These are phyloP conservation scores for Raphanus hybrid DNA, from an alignment of 441 rosid genomes.

Conservation along the genomic window DNA sequence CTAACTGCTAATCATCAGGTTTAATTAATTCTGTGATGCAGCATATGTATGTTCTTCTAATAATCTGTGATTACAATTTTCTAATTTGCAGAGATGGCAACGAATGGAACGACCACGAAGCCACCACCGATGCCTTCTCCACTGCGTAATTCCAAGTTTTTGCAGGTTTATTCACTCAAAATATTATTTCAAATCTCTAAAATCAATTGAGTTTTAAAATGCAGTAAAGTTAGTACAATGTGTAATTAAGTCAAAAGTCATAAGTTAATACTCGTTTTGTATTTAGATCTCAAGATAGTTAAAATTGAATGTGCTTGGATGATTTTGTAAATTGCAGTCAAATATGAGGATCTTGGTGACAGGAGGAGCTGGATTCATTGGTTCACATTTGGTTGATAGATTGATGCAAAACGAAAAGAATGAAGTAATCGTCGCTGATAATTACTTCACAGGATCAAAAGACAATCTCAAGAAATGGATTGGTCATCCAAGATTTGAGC, in stretches of 20 bases:
- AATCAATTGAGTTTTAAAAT: not conserved
- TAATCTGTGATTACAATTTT: conserved; percentile 7
- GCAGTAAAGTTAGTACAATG: not conserved
- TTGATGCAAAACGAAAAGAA: conserved; percentile 98
- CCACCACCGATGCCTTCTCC: conserved; percentile 94
- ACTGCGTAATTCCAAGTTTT: conserved; percentile 85
- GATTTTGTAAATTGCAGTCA: conserved; percentile 47
- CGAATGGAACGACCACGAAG: conserved; percentile 48
- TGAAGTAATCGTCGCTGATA: conserved; percentile 91
- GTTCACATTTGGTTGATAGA: conserved; percentile 92
- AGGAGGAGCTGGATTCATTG: conserved; percentile 99
- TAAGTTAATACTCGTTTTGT: no score
- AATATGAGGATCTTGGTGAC: conserved; percentile 95
- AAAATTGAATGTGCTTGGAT: no score
- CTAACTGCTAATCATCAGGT: conserved; percentile 19
- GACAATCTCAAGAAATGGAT: conserved; percentile 93
- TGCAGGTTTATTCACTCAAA: conserved; percentile 60
- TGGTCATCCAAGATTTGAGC: conserved; percentile 98
- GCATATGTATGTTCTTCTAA: conserved; percentile 7
- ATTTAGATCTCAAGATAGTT: no score
- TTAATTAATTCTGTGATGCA: conserved; percentile 3
- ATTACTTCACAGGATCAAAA: conserved; percentile 94
- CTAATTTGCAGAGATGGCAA: conserved; percentile 68
- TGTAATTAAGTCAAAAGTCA: no score
- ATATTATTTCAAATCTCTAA: not conserved